A percentile compares a stretch with the other conserved stretches of the same genome.
Conservation (phyloP, 169 alveolate species). For the Plasmodium billcollinsi region DNA sequence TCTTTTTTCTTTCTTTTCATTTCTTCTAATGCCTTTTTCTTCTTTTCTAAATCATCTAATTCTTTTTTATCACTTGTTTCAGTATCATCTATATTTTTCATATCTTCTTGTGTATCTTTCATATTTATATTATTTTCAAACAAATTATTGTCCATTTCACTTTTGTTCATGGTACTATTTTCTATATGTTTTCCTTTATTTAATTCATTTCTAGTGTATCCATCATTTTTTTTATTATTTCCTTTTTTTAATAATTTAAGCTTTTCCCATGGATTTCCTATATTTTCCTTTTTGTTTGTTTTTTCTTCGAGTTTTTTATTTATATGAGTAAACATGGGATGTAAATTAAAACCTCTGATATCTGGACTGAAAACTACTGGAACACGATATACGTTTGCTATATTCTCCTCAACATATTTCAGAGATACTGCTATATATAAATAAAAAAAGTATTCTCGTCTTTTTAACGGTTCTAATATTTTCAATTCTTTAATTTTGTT, state of each 20-base stretch:
- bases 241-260: constrained; percentile 57
- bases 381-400: constrained; percentile 33
- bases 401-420: constrained; percentile 36
- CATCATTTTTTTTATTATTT: constrained; percentile 13
- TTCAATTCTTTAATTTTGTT: constrained; percentile 63
- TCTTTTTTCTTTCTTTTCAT: constrained; percentile 65
- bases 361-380: constrained; percentile 23
- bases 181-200: not conserved
- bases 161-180: not conserved
- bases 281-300: constrained; percentile 9
- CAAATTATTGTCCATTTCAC: not conserved
- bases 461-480: constrained; percentile 61
- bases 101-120: constrained; percentile 16
- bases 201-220: constrained; percentile 2
- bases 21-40: constrained; percentile 72
- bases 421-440: constrained; percentile 47
- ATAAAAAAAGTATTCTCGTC: constrained; percentile 74
- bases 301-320: constrained; percentile 57
- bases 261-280: constrained; percentile 57
- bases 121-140: not conserved
- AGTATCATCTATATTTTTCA: constrained; percentile 7
- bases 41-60: constrained; percentile 32
- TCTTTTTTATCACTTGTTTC: constrained; percentile 6
- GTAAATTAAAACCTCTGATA: constrained; percentile 71
- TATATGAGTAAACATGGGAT: constrained; percentile 72